Percentiles rank a stretch among this genome's conserved stretches.
phyloP scores from a whole-genome alignment of 495 filamentous ascomycete genomes.

The Aspergillus homomorphus region DNA sequence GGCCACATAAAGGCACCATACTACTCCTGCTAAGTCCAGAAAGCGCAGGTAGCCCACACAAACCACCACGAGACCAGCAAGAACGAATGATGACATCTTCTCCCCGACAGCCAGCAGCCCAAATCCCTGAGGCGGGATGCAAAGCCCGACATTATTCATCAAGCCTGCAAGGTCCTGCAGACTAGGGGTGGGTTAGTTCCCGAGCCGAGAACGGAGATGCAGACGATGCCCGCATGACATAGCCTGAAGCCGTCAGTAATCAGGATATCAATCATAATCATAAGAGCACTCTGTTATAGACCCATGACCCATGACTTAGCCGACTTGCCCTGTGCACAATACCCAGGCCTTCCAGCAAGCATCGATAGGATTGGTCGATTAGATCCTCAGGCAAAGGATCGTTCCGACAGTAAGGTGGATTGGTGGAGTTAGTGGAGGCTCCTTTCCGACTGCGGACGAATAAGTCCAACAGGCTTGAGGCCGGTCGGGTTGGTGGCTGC shows the following conservation, averaged over 20 bases:
- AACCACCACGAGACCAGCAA: neutral
- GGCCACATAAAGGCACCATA: no score
- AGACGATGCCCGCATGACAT: neutral
- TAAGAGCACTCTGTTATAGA: neutral
- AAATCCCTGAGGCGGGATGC: no score
- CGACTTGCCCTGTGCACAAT: neutral
- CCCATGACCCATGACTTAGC: neutral
- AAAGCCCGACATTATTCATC: neutral
- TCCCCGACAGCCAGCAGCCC: no score
- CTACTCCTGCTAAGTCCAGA: no score
- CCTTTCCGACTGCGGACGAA: neutral
- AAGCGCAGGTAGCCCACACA: no score
- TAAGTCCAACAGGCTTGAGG: constrained; percentile 1
- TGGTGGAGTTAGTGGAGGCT: no score
- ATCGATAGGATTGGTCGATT: neutral
- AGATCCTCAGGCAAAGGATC: neutral
- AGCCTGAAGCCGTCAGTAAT: neutral
- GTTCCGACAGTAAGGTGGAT: no score
- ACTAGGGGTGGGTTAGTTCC: neutral
- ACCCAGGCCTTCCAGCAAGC: neutral
- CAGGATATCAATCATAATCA: neutral
- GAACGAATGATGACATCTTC: no score
- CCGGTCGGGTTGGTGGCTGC: neutral
- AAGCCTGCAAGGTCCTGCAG: neutral
- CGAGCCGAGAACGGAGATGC: neutral